These are phyloP conservation scores for Maudiozyma serrabonitensis DNA, from an alignment of 805 yeast genomes.

Conservation along the genomic window DNA sequence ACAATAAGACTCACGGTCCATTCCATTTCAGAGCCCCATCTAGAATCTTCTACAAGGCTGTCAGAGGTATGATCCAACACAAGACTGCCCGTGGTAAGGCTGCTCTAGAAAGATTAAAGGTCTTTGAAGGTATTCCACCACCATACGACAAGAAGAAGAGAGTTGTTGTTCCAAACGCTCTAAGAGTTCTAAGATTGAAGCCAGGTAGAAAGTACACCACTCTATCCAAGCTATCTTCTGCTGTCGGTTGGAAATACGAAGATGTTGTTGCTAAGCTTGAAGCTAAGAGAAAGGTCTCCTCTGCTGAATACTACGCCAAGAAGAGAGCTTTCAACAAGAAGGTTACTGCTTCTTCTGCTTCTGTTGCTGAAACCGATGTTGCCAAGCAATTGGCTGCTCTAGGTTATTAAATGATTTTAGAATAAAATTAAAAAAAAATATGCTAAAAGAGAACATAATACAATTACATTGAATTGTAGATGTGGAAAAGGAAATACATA, in stretches of 20 bases:
- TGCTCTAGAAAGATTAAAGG: slow-evolving; percentile 98
- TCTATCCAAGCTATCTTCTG: slow-evolving; percentile 88
- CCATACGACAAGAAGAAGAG: slow-evolving; percentile 99
- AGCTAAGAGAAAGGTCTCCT: slow-evolving; percentile 98
- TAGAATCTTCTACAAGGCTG: slow-evolving; percentile 98
- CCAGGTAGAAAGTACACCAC: slow-evolving; percentile 99
- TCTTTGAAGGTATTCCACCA: slow-evolving; percentile 98
- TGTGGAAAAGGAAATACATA: too few relatives aligned
- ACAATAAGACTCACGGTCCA: slow-evolving; percentile 98
- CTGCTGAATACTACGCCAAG: slow-evolving; percentile 98
- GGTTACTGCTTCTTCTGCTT: slow-evolving; percentile 74
- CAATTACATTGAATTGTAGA: too few relatives aligned
- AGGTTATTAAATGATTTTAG: slow-evolving; percentile 68
- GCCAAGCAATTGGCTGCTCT: slow-evolving; percentile 89
- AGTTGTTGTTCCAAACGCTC: slow-evolving; percentile 99
- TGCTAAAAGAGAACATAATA: too few relatives aligned
- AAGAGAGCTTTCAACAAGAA: slow-evolving; percentile 94
- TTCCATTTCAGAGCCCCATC: slow-evolving; percentile 99
- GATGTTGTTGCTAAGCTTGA: slow-evolving; percentile 94
- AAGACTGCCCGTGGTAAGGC: slow-evolving; percentile 99
- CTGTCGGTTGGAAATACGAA: slow-evolving; percentile 99
- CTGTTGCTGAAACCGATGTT: slow-evolving; percentile 84
- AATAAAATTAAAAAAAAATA: too few relatives aligned
- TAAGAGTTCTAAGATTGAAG: slow-evolving; percentile 96
- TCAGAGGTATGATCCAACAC: slow-evolving; percentile 99